Evolutionary conservation across 2,329 filamentous ascomycete genomes (phyloP), one percentile per base, ranked within the genome.

Genomic region (Davidsoniella eucalypti): DNA sequence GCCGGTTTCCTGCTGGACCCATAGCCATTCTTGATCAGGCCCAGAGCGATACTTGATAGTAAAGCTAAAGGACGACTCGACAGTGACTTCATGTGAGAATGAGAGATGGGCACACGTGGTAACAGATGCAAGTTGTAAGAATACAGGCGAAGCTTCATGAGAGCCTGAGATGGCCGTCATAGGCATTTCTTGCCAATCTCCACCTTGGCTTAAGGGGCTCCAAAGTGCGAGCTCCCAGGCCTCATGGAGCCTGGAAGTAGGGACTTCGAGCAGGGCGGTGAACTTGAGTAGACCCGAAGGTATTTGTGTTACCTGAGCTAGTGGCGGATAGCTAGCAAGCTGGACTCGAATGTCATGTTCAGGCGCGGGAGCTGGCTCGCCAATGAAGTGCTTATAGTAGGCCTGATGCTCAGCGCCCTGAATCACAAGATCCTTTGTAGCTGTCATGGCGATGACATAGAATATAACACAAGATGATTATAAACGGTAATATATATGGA

Each of bases 181-280:
- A 6, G 61, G 57, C 2, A 44, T 74, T 69, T 88, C 67, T 64
- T 65, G 54, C 78, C 73, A 69, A 56, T 69, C 68, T 23, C 66
- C 61, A 47, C 75, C 73, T 57, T 82, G 79, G 55, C 58, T 55
- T 71, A 52, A 85, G 77, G 44, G 46, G 21, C 43, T 41, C 85
- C 87, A 94, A 6, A 93, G 64, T 14, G 76, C 75, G 29, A 87
- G 75, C 57, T 92, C 74, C 81, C 84, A 92, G 17, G 69, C 58
- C 54, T 76, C 67, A 14, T 73, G 65, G 6, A 69, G 68, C 44
- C 72, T 72, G 36, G 67, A 68, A 18, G 62, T 63, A 39, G 76
- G 75, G 40, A 81, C 75, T 57, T 88, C 80, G 29, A 94, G 69
- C 10, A 88, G 64, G 5, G 83, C 80, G 0, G 75, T 80, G 56